phyloP scores from a whole-genome alignment of 2,329 filamentous ascomycete species.

The Bipolaris sorokiniana region DNA sequence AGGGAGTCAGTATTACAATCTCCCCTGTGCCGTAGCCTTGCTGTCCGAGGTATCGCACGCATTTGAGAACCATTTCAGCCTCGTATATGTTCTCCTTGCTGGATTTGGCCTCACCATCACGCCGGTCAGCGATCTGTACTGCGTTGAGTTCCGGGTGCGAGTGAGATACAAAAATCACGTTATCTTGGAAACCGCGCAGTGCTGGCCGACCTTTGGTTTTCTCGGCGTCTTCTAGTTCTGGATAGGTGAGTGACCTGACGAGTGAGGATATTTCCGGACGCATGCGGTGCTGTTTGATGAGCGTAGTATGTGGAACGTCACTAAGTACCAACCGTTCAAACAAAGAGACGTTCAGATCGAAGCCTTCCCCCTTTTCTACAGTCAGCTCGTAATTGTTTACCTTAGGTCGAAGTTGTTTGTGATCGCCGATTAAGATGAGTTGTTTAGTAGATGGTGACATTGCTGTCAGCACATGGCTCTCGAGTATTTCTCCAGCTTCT shows the following conservation, averaged over 20 bases:
- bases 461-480: slow-evolving; percentile 69
- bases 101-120: slow-evolving; percentile 57
- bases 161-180: slow-evolving; percentile 73
- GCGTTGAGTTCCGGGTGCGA: slow-evolving; percentile 59
- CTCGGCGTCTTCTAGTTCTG: slow-evolving; percentile 62
- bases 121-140: slow-evolving; percentile 53
- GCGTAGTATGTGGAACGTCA: slow-evolving; percentile 60
- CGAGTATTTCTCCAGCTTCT: slow-evolving; percentile 76
- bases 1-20: slow-evolving; percentile 73
- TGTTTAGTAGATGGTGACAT: slow-evolving; percentile 64
- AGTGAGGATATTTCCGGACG: slow-evolving; percentile 69
- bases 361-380: slow-evolving; percentile 69
- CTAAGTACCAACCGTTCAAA: slow-evolving; percentile 70
- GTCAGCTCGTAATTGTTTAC: slow-evolving; percentile 65
- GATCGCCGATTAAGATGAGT: slow-evolving; percentile 73
- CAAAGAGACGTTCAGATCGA: slow-evolving; percentile 69
- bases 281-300: slow-evolving; percentile 71
- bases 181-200: slow-evolving; percentile 63
- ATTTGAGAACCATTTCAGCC: slow-evolving; percentile 68
- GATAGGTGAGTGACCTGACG: slow-evolving; percentile 66
- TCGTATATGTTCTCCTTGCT: slow-evolving; percentile 71
- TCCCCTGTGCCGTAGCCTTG: slow-evolving; percentile 72
- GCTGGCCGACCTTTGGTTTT: slow-evolving; percentile 56
- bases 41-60: slow-evolving; percentile 70
- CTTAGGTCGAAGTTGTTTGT: slow-evolving; percentile 74